Base-by-base conservation (phyloP, 441 rosid genomes). In the Pelargonium cotyledonis region DNA sequence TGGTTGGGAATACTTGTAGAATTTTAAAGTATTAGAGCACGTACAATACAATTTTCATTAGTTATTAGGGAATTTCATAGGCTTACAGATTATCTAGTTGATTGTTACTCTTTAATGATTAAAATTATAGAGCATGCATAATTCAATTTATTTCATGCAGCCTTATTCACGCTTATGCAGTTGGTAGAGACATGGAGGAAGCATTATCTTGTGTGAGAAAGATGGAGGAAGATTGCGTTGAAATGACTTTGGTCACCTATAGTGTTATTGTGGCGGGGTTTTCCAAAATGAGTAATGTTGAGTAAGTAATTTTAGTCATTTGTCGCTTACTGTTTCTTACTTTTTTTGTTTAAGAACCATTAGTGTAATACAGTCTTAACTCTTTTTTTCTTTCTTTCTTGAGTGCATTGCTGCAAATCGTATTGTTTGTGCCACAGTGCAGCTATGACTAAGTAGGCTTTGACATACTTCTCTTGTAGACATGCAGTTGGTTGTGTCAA, bases 111-210 rank as follows among this genome's bases (percentile, higher is more conserved):
- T 66, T 76, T 68, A 66, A 71, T 70, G 55, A 72, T 80, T 85
- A 70, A 84, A 78, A 26, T 3, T 77, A 70, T 35, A 35, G 40
- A 35, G 40, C 40, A 35, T 35, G 40, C 40, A 35, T 35, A 35
- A 35, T 35, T 35, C 40, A 35, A 79, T 82, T 80, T 74, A 81
- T 84, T 85, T 81, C 75, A 78, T 89, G 96, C 97, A 94, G 99
- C 92, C 97, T 94, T 85, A 85, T 94, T 82, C 92, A 89, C 84
- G 97, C 96, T 70, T 94, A 91, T 82, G 90, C 97, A 82, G 96
- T 89, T 79, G 97, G 97, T 79, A 84, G 95, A 88, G 96, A 94
- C 86, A 89, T 94, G 96, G 96, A 91, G 57, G 99, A 91, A 85
- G 97, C 99, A 62, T 57, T 91, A 58, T 87, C 88, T 47, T 91